phyloP scores from a whole-genome alignment of 345 rosid species.

The Excoecaria cochinchinensis region DNA sequence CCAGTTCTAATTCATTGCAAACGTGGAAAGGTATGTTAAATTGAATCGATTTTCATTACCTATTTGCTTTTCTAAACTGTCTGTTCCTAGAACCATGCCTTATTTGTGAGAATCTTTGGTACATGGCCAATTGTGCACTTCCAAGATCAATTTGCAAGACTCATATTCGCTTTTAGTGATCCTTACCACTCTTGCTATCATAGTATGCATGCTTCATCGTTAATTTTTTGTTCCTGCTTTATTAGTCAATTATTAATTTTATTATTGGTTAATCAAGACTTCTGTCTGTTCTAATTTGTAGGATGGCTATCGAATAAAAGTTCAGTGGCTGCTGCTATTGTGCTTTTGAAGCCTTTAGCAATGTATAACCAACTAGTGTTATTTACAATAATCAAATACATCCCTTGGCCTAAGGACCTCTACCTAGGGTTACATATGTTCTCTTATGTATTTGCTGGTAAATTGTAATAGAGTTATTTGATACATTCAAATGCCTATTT shows the following conservation, averaged over 20 bases:
- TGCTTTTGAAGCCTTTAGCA: too few species aligned
- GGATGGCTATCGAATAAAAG: too few species aligned
- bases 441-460: not conserved
- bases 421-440: not conserved
- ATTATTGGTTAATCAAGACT: conserved; percentile 23
- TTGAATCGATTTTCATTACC: not conserved
- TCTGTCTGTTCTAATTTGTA: too few species aligned
- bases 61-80: not conserved
- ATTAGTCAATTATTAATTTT: too few species aligned
- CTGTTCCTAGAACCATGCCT: not conserved
- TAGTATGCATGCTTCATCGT: not conserved
- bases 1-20: conserved; percentile 90
- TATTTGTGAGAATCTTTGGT: not conserved
- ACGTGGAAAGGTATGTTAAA: conserved; percentile 65
- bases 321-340: too few species aligned
- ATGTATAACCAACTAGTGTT: too few species aligned
- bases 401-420: not conserved
- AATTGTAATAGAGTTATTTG: not conserved
- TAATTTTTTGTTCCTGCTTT: too few species aligned
- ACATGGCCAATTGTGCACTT: not conserved
- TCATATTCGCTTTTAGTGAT: not conserved
- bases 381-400: too few species aligned
- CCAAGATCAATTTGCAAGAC: not conserved
- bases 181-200: not conserved
- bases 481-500: not conserved